Evolutionary conservation across 2,329 filamentous ascomycete species (phyloP).

Genomic region (Pseudocercospora pini-densiflorae): DNA sequence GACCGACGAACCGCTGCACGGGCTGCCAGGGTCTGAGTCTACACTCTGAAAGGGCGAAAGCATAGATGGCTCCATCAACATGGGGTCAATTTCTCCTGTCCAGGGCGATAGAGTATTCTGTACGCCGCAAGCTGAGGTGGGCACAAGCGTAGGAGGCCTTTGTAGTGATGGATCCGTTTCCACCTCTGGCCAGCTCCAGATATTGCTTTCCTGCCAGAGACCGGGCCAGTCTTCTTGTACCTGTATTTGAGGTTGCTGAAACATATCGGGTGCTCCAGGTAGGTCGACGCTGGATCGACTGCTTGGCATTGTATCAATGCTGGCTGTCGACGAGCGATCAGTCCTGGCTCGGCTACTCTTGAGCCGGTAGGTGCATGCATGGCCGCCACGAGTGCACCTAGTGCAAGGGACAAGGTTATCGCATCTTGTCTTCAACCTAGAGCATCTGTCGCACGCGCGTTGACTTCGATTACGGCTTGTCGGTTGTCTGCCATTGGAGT

Average conservation of each 20-base stretch:
- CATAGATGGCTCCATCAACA: neutral
- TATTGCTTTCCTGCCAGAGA: neutral
- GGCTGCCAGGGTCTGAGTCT: constrained; percentile 1
- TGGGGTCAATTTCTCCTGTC: neutral
- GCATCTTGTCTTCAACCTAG: constrained; percentile 28
- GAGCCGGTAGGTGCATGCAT: constrained; percentile 23
- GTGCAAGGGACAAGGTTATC: constrained; percentile 27
- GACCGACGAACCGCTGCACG: neutral
- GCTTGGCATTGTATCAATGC: constrained; percentile 8
- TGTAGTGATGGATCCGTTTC: neutral
- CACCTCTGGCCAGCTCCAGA: neutral
- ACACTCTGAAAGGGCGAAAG: neutral
- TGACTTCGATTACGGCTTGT: constrained; percentile 18
- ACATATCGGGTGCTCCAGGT: neutral
- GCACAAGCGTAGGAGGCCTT: neutral
- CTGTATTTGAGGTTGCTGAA: neutral
- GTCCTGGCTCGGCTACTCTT: constrained; percentile 23
- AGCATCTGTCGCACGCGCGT: constrained; percentile 29
- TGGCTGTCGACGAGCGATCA: constrained; percentile 19
- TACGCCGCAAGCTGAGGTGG: neutral
- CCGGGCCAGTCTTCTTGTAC: neutral
- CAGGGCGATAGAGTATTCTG: neutral
- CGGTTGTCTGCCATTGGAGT: constrained; percentile 17
- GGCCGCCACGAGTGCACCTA: constrained; percentile 22
- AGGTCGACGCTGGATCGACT: neutral